Percentiles rank a stretch among this genome's conserved stretches.
phyloP scores from a whole-genome alignment of 768 basidiomycete genomes.

The Boletus sp. region DNA sequence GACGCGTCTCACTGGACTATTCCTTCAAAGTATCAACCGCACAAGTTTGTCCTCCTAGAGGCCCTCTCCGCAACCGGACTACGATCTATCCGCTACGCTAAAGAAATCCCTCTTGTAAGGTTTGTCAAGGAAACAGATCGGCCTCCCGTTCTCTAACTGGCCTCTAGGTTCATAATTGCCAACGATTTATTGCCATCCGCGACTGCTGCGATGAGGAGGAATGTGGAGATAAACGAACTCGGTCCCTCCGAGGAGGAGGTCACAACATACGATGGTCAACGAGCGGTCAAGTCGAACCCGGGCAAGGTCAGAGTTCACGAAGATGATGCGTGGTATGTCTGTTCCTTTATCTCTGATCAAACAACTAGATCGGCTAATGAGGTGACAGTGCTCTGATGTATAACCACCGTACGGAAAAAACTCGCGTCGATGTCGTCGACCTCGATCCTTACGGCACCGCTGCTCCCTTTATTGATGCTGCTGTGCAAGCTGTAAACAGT shows the following conservation, averaged over 20 bases:
- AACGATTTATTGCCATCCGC: constrained; percentile 89
- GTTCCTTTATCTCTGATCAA: not conserved
- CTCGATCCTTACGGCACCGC: constrained; percentile 98
- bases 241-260: constrained; percentile 32
- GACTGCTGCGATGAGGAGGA: constrained; percentile 79
- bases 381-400: constrained; percentile 80
- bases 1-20: constrained; percentile 1
- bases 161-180: constrained; percentile 87
- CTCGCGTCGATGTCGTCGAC: constrained; percentile 91
- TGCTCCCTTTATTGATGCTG: constrained; percentile 93
- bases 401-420: constrained; percentile 66
- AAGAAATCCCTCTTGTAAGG: constrained; percentile 92
- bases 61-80: constrained; percentile 95
- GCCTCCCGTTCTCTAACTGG: constrained; percentile 6
- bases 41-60: constrained; percentile 80
- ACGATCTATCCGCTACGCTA: constrained; percentile 93
- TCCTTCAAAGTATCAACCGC: constrained; percentile 45
- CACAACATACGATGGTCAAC: constrained; percentile 8
- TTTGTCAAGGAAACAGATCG: constrained; percentile 34
- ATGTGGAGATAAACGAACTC: constrained; percentile 79
- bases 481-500: constrained; percentile 83
- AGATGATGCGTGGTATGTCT: constrained; percentile 86
- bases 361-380: not conserved
- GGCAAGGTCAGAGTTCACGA: constrained; percentile 80
- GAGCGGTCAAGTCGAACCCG: constrained; percentile 15